Evolutionary conservation across 179 eudicot species (phyloP), one percentile per base, ranked within the genome.

Genomic region (Beta corolliflora): DNA sequence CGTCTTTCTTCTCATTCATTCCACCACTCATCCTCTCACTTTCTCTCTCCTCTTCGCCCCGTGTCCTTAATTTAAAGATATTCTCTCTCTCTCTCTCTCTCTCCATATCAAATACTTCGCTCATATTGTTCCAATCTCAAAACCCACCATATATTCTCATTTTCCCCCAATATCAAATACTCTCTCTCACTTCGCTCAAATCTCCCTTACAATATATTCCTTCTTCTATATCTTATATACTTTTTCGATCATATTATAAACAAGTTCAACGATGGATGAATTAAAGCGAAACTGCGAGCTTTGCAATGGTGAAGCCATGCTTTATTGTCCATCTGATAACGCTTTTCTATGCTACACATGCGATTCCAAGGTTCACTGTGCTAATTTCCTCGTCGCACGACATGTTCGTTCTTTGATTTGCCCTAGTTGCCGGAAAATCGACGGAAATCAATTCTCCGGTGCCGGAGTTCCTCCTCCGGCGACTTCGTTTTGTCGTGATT

Each of bases 311-410:
- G 74, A 83, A 21, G 96, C 96, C 7, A 29, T 80, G 10, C 48
- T 89, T 9, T 92, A 74, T 73, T 92, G 96, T 65, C 65, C 87
- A 2, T 87, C 92, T 25, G 96, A 92, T 31, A 74, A 87, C 4
- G 96, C 96, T 0, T 89, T 79, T 58, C 88, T 92, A 2, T 91
- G 96, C 82, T 45, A 53, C 48, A 53, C 4, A 48, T 92, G 96
- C 80, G 93, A 91, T 46, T 77, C 80, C 5, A 81, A 81, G 64
- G 92, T 92, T 19, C 96, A 92, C 87, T 53, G 79, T 11, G 94
- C 91, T 7, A 91, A 92, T 73, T 92, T 92, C 87, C 92, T 92
- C 55, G 96, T 86, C 29, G 92, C 96, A 14, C 93, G 96, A 16
- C 96, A 92, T 68, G 69, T 87, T 19, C 89, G 94, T 53, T 78